Percentiles rank a stretch among this genome's conserved stretches.
Evolutionary conservation across 2,329 filamentous ascomycete genomes (phyloP).

Genomic region (Colletotrichum tamarilloi): DNA sequence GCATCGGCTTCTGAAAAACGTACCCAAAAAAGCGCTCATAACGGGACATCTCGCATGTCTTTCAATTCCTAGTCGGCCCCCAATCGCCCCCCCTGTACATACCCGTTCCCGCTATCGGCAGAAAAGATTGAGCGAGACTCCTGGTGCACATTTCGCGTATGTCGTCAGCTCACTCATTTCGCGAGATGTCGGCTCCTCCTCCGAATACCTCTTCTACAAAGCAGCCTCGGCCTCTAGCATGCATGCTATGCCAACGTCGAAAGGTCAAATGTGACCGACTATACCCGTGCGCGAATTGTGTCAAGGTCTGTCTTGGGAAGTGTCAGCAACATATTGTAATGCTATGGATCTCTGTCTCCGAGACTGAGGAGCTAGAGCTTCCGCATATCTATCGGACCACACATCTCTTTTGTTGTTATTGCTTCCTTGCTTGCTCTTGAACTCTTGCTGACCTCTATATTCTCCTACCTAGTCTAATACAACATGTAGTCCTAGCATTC

Average conservation of each 20-base stretch:
- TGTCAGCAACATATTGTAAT: too few relatives aligned
- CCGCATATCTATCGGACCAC: too few relatives aligned
- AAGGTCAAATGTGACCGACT: conserved; percentile 72
- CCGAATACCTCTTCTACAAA: conserved; percentile 11
- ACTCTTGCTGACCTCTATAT: not conserved
- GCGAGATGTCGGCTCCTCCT: conserved; percentile 18
- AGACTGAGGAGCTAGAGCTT: too few relatives aligned
- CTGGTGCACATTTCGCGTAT: not conserved
- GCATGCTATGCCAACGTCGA: conserved; percentile 69
- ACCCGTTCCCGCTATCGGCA: conserved; percentile 14
- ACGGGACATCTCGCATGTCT: conserved; percentile 7
- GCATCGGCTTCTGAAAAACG: too few relatives aligned
- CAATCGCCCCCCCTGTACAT: conserved; percentile 2
- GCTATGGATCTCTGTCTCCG: too few relatives aligned
- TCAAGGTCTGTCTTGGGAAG: conserved; percentile 45
- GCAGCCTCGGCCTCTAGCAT: conserved; percentile 43
- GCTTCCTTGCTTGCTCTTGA: too few relatives aligned
- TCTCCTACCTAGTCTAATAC: conserved; percentile 32
- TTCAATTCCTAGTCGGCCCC: not conserved
- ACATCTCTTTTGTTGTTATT: too few relatives aligned
- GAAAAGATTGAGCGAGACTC: not conserved
- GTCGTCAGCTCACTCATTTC: not conserved
- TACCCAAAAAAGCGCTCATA: not conserved
- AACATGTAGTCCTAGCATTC: conserved; percentile 68
- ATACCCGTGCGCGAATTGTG: conserved; percentile 68